Evolutionary conservation across 1,284 basidiomycete genomes (phyloP).

Genomic region (Spongispora temasekensis): DNA sequence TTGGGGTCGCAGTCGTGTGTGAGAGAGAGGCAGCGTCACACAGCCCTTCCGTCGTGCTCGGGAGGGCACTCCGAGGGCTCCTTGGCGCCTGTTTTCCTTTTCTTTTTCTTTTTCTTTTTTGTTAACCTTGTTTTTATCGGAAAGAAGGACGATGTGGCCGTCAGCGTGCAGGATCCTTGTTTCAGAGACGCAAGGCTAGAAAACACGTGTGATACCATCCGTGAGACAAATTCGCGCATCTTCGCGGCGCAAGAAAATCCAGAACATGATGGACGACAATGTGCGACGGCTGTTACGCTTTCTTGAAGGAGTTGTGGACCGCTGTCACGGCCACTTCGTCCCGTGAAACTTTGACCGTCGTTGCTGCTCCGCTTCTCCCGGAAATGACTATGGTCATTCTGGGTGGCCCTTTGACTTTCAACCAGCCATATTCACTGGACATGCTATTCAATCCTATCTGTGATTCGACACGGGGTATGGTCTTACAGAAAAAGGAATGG

Average conservation of each 20-base stretch:
- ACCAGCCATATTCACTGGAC: too few species aligned
- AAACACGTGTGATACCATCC: background rate
- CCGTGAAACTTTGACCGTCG: background rate
- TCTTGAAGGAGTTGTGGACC: background rate
- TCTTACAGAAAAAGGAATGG: too few species aligned
- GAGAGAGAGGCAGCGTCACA: too few species aligned
- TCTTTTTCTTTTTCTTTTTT: background rate
- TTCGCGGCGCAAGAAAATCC: background rate
- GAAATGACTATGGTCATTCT: background rate
- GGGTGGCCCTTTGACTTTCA: background rate
- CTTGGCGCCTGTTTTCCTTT: background rate
- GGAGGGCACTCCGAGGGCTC: background rate
- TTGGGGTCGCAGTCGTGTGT: slow-evolving; percentile 1
- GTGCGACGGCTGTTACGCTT: too few species aligned
- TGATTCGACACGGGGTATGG: too few species aligned
- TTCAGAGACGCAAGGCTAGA: background rate
- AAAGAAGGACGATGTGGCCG: too few species aligned
- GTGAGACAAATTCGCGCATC: slow-evolving; percentile 8
- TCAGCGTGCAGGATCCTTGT: too few species aligned
- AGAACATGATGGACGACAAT: background rate
- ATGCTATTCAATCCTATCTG: too few species aligned
- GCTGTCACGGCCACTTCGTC: background rate
- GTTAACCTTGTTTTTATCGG: background rate
- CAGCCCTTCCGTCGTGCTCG: slow-evolving; percentile 3
- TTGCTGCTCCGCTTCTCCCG: background rate